Conservation (phyloP, 768 basidiomycete genomes). For the Leccinum arenicola region DNA sequence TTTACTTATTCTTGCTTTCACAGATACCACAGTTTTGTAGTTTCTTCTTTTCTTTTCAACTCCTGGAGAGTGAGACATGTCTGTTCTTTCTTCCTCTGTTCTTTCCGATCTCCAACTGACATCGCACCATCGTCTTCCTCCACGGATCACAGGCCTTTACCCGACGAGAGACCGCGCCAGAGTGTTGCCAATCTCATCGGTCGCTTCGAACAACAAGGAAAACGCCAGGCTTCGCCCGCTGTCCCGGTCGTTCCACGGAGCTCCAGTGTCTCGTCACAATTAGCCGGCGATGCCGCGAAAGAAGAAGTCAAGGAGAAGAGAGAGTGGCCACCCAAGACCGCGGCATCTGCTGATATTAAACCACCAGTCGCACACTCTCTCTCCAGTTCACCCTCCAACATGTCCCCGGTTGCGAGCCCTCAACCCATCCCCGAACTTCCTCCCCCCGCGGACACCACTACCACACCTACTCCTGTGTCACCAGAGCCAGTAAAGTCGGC, state of each 20-base stretch:
- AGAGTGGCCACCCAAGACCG: slow-evolving; percentile 71
- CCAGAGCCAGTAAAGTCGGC: slow-evolving; percentile 22
- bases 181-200: slow-evolving; percentile 91
- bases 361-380: slow-evolving; percentile 35
- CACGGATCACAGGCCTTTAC: slow-evolving; percentile 60
- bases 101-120: slow-evolving; percentile 16
- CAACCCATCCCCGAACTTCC: slow-evolving; percentile 28
- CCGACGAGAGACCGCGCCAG: slow-evolving; percentile 84
- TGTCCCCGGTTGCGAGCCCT: slow-evolving; percentile 25
- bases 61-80: slow-evolving; percentile 27
- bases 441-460: slow-evolving; percentile 16
- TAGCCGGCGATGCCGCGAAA: slow-evolving; percentile 59
- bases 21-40: slow-evolving; percentile 12
- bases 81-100: slow-evolving; percentile 1
- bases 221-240: slow-evolving; percentile 49
- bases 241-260: slow-evolving; percentile 48
- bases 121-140: slow-evolving; percentile 6
- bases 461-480: slow-evolving; percentile 21
- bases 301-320: slow-evolving; percentile 69
- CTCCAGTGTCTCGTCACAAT: slow-evolving; percentile 65
- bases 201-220: slow-evolving; percentile 80
- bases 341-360: slow-evolving; percentile 33
- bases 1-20: slow-evolving; percentile 9
- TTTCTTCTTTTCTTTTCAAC: slow-evolving; percentile 17
- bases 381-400: slow-evolving; percentile 31